Conservation (phyloP, 108 stramenopile genomes). For the Cylindrotheca closterium region DNA sequence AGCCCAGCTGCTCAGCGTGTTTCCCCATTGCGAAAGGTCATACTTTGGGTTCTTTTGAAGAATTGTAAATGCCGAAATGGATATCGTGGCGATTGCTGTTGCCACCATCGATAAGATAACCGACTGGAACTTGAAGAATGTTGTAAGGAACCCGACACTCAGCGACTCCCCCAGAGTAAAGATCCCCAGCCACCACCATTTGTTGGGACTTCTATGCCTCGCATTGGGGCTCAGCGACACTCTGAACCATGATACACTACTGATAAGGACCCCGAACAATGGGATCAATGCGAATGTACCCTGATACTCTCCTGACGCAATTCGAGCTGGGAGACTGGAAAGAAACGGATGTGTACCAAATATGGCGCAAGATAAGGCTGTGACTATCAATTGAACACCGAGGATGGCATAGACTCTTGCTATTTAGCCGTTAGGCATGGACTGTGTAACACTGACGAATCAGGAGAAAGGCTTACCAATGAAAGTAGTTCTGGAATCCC, state of each 20-base stretch:
- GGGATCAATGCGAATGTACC: constrained; percentile 21
- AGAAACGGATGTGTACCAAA: constrained; percentile 58
- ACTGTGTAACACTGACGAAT: constrained; percentile 2
- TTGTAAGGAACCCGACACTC: constrained; percentile 68
- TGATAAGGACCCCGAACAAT: constrained; percentile 26
- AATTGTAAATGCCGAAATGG: constrained; percentile 79
- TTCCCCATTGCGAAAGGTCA: constrained; percentile 89
- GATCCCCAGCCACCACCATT: constrained; percentile 69
- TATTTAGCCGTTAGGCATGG: constrained; percentile 11
- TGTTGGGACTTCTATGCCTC: constrained; percentile 59
- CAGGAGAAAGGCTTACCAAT: constrained; percentile 41
- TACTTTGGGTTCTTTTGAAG: constrained; percentile 85
- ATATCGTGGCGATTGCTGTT: constrained; percentile 63
- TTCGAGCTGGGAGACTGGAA: constrained; percentile 14
- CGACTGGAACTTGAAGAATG: constrained; percentile 61
- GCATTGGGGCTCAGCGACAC: constrained; percentile 46
- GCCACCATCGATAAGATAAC: constrained; percentile 70
- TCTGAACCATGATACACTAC: constrained; percentile 54
- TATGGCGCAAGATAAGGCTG: constrained; percentile 51
- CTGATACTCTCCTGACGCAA: constrained; percentile 36
- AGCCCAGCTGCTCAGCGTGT: constrained; percentile 41
- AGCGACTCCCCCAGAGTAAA: constrained; percentile 83
- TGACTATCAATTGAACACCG: constrained; percentile 67
- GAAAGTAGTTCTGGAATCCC: constrained; percentile 71
- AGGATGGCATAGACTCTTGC: constrained; percentile 81